Base-by-base conservation (phyloP, 495 filamentous ascomycete species). In the Xylaria bambusicola region DNA sequence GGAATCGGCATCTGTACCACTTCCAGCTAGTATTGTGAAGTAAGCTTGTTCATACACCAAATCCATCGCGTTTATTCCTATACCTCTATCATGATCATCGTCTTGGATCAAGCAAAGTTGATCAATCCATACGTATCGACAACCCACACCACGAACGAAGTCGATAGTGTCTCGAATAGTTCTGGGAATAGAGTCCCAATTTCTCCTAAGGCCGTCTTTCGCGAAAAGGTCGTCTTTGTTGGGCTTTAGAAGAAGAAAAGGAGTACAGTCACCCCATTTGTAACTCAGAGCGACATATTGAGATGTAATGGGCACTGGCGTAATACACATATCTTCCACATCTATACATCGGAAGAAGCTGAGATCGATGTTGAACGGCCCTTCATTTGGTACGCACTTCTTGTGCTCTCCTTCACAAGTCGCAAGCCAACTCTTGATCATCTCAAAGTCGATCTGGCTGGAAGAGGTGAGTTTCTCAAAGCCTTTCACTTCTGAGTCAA, bases 81-180 rank as follows among this genome's bases (percentile, higher is more conserved):
- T 60, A 10, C 38, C 48, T 15, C 36, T 46, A 9, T 60, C 57
- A 6, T 38, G 20, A 8, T 38, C 48, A 10, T 60, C 57, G 18
- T 60, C 57, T 12, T 60, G 57, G 0, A 60, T 60, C 17, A 60
- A 20, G 58, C 70, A 73, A 1, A 73, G 47, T 20, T 58, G 57
- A 41, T 74, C 73, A 15, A 76, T 64, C 73, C 73, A 76, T 15
- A 76, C 29, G 38, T 71, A 75, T 17, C 55, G 63, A 18, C 66
- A 35, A 5, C 62, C 66, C 10, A 74, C 31, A 6, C 46, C 38
- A 2, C 56, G 47, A 23, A 68, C 63, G 13, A 72, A 63, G 18
- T 63, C 60, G 21, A 73, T 70, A 0, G 68, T 65, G 29, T 71
- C 64, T 33, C 41, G 52, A 24, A 73, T 65, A 2, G 62, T 65